Percentiles rank a stretch among this genome's conserved stretches.
These are phyloP conservation scores for Sphaerostilbella broomeana DNA, from an alignment of 2,329 filamentous ascomycete genomes.

Conservation along the genomic window DNA sequence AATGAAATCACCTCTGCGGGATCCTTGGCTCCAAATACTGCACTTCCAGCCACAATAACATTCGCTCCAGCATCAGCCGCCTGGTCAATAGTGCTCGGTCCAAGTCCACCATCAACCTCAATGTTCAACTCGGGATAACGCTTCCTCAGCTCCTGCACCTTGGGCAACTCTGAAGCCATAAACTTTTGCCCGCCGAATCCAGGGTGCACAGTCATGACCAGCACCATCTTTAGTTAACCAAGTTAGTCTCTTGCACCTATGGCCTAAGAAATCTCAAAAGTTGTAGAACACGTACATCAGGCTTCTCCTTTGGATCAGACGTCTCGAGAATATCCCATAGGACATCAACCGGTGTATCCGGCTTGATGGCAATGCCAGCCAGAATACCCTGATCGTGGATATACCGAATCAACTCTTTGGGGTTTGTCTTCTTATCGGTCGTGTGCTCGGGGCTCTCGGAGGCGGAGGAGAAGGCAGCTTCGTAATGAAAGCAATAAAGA, in stretches of 20 bases:
- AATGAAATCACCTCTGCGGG: slow-evolving; percentile 80
- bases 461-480: slow-evolving; percentile 83
- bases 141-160: slow-evolving; percentile 76
- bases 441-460: slow-evolving; percentile 69
- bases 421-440: slow-evolving; percentile 67
- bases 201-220: slow-evolving; percentile 96
- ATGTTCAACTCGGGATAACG: slow-evolving; percentile 92
- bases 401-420: slow-evolving; percentile 78
- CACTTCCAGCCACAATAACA: slow-evolving; percentile 94
- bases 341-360: slow-evolving; percentile 82
- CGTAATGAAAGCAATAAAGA: slow-evolving; percentile 99
- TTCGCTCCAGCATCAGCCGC: slow-evolving; percentile 95
- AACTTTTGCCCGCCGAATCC: slow-evolving; percentile 98
- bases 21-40: slow-evolving; percentile 88
- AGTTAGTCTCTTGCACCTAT: not conserved
- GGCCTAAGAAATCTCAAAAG: not conserved
- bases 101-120: slow-evolving; percentile 91
- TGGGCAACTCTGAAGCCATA: slow-evolving; percentile 92
- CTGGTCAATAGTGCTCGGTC: slow-evolving; percentile 82
- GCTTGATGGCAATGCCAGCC: slow-evolving; percentile 94
- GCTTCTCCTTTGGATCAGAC: slow-evolving; percentile 64
- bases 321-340: slow-evolving; percentile 83
- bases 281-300: slow-evolving; percentile 62
- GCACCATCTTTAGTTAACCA: slow-evolving; percentile 67
- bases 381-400: slow-evolving; percentile 85